phyloP scores from a whole-genome alignment of 352 stramenopile species.

The Globisporangium okanoganense region DNA sequence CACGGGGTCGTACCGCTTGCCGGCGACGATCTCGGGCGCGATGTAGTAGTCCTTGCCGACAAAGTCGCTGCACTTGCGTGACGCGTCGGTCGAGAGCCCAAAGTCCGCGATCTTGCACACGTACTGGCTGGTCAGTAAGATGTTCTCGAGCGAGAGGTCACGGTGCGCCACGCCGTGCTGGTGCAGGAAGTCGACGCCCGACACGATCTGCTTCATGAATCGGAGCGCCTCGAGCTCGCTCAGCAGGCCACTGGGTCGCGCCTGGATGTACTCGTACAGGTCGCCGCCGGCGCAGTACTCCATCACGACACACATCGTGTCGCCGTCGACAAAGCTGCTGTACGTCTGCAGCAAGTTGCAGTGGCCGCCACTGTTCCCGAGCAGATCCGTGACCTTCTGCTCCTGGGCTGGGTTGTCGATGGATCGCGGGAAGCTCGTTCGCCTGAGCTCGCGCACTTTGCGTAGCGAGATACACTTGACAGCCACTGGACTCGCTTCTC shows the following conservation, averaged over 20 bases:
- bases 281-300: conserved; percentile 10
- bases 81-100: conserved; percentile 22
- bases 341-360: not conserved
- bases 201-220: conserved; percentile 4
- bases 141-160: conserved; percentile 59
- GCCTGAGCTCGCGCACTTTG: conserved; percentile 1
- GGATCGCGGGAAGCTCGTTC: not conserved
- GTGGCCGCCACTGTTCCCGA: not conserved
- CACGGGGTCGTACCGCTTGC: conserved; percentile 41
- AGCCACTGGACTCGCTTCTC: not conserved
- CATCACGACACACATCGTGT: conserved; percentile 14
- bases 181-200: conserved; percentile 12
- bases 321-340: not conserved
- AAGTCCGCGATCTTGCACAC: conserved; percentile 53
- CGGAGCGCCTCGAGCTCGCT: not conserved
- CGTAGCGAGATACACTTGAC: not conserved
- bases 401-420: conserved; percentile 1
- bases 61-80: conserved; percentile 9
- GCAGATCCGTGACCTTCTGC: not conserved
- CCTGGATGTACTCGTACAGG: conserved; percentile 1
- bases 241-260: not conserved
- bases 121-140: conserved; percentile 30
- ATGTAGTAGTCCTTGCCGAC: conserved; percentile 54
- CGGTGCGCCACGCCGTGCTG: conserved; percentile 33
- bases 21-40: conserved; percentile 47